phyloP scores from a whole-genome alignment of 495 filamentous ascomycete species.

The Lophiotrema nucula region DNA sequence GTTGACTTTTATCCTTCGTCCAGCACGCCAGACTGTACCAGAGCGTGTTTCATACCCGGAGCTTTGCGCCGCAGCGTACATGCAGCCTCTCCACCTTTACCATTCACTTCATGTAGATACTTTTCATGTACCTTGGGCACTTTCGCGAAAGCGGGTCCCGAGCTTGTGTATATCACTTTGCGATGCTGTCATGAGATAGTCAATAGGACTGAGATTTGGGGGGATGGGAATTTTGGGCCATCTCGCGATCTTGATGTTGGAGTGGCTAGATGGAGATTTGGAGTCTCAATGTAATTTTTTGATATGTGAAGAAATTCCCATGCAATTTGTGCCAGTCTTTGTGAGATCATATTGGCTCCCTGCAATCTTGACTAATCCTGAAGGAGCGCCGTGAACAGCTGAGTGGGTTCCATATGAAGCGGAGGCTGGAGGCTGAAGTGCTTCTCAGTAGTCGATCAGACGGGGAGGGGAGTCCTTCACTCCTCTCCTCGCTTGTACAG shows the following conservation, averaged over 20 bases:
- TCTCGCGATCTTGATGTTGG: not conserved
- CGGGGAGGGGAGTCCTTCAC: too few species aligned
- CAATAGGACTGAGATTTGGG: not conserved
- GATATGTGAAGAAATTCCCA: not conserved
- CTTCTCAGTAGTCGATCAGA: too few species aligned
- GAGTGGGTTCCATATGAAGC: too few species aligned
- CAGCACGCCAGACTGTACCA: constrained; percentile 5
- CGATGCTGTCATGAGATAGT: constrained; percentile 1
- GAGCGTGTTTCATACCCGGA: constrained; percentile 11
- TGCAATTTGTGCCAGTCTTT: not conserved
- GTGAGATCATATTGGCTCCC: not conserved
- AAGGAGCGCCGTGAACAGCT: too few species aligned
- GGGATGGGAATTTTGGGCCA: not conserved
- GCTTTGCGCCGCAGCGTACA: not conserved
- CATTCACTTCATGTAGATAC: constrained; percentile 6
- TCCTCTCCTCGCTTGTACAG: too few species aligned
- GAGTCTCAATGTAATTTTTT: not conserved
- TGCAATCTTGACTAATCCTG: not conserved
- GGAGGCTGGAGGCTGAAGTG: too few species aligned
- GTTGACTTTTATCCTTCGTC: not conserved
- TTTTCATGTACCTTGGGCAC: not conserved
- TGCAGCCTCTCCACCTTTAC: not conserved
- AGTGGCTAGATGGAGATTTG: not conserved
- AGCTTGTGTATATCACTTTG: not conserved
- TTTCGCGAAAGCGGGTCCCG: not conserved